Base-by-base conservation (phyloP, 805 yeast genomes). In the Pichia phayaonensis region DNA sequence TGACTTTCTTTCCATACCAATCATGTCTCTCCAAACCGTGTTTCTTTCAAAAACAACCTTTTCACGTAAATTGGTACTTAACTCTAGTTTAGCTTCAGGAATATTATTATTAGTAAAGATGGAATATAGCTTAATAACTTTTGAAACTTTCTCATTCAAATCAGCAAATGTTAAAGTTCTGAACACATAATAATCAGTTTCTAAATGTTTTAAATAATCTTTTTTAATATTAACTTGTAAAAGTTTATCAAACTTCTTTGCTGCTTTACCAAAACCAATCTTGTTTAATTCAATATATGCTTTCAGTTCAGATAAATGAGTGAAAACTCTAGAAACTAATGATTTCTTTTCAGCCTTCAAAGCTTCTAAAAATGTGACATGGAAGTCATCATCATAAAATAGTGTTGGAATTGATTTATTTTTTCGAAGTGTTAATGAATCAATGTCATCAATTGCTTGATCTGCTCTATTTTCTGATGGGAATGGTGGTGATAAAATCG, bases 11-110 rank as follows among this genome's bases (percentile, higher is more conserved):
- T 90, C 97, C 59, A 90, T 68, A 22, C 94, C 92, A 63, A 92
- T 84, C 84, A 92, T 83, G 66, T 92, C 97, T 63, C 94, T 83
- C 99, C 99, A 92, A 27, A 92, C 97, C 0, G 97, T 92, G 65
- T 90, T 90, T 66, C 99, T 78, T 69, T 92, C 98, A 95, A 97
- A 92, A 20, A 90, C 96, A 36, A 92, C 86, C 65, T 92, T 95
- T 60, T 92, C 99, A 56, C 97, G 75, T 56, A 92, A 69, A 55
- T 76, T 76, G 4, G 78, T 69, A 56, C 73, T 71, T 50, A 78
- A 66, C 47, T 76, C 81, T 40, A 68, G 66, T 44, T 69, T 71
- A 40, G 79, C 73, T 18, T 62, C 51, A 10, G 73, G 74, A 43
- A 69, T 60, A 52, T 68, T 71, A 22, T 67, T 64, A n/a, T 65